phyloP scores from a whole-genome alignment of 2,329 filamentous ascomycete species.

The Nothopassalora personata region DNA sequence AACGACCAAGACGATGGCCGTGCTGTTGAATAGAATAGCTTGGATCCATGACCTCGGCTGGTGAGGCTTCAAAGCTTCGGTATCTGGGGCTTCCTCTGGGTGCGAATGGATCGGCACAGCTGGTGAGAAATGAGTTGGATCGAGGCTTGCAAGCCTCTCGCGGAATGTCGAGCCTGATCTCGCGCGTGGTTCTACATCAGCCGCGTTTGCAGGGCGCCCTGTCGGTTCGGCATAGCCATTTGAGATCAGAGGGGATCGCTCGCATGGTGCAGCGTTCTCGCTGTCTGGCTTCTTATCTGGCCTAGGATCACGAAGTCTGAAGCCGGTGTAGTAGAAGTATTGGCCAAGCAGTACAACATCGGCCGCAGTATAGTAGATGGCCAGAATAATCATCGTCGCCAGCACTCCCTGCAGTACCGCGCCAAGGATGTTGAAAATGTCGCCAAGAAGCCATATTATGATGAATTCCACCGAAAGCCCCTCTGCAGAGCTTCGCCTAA shows the following conservation, averaged over 20 bases:
- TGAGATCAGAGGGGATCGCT: constrained; percentile 34
- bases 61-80: constrained; percentile 34
- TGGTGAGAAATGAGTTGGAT: constrained; percentile 67
- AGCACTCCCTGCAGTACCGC: constrained; percentile 84
- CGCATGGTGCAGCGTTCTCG: constrained; percentile 26
- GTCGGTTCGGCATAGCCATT: constrained; percentile 20
- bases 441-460: constrained; percentile 83
- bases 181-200: constrained; percentile 26
- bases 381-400: constrained; percentile 70
- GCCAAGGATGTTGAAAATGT: constrained; percentile 96
- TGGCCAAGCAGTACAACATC: constrained; percentile 83
- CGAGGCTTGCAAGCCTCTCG: constrained; percentile 53
- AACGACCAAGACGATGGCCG: constrained; percentile 75
- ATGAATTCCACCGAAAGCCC: constrained; percentile 88
- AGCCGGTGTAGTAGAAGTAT: constrained; percentile 93
- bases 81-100: constrained; percentile 31
- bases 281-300: constrained; percentile 20
- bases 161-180: constrained; percentile 37
- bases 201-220: constrained; percentile 16
- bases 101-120: constrained; percentile 70
- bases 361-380: constrained; percentile 63
- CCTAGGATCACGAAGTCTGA: constrained; percentile 71
- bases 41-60: constrained; percentile 39
- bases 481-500: constrained; percentile 76
- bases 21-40: constrained; percentile 65